Evolutionary conservation across 2,329 filamentous ascomycete species (phyloP), one percentile per base, ranked within the genome.

Genomic region (Ophiostoma ulmi): DNA sequence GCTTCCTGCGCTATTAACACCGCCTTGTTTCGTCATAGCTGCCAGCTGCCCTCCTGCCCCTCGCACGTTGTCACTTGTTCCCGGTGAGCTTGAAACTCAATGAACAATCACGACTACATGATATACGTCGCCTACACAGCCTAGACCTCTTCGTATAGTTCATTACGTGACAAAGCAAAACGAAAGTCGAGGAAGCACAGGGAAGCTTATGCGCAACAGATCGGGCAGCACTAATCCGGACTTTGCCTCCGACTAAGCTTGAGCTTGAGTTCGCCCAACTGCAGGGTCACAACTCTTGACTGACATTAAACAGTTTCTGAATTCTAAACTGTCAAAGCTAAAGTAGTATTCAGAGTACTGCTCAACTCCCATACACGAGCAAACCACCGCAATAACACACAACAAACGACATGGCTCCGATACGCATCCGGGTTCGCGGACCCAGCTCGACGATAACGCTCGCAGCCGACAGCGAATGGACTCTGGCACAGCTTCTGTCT

Each of bases 401-500:
- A 61, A 13, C 7, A 39, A 58, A 31, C 26, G 48, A 4, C 22
- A 74, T 73, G 72, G 68, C 73, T 11, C 64, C 72, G 5, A 71
- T 97, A 86, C 87, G 90, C 74, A 83, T 95, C 72, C 88, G 92
- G 72, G 87, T 94, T 67, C 89, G 92, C 72, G 90, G 88, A 13
- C 93, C 93, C 1, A 84, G 85, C 63, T 93, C 93, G 73, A 87
- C 89, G 66, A 89, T 89, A 44, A 90, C 88, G 3, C 81, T 97
- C 69, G 87, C 87, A 20, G 82, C 97, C 11, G 71, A 67, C 65
- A 55, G 48, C 70, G 81, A 86, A 72, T 90, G 91, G 69, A 90
- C 87, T 3, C 84, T 92, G 65, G 81, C 81, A 67, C 83, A 88
- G 69, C 83, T 94, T 0, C 81, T 89, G 66, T 77, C 83, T 4